Conservation (phyloP, 345 rosid genomes). For the Acer campestre region DNA sequence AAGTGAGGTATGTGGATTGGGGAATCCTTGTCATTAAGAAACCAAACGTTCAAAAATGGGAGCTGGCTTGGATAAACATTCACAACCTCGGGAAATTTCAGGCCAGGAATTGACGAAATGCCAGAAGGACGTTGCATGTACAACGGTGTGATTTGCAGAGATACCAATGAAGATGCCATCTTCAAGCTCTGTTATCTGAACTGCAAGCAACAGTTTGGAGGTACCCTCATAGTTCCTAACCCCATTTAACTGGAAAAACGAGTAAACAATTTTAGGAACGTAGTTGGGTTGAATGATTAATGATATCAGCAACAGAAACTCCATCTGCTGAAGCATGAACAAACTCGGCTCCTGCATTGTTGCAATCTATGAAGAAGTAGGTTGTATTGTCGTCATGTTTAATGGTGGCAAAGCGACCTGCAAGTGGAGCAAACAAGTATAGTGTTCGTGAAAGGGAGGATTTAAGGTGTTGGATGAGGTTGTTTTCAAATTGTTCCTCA, state of each 20-base stretch:
- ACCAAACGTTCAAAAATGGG: conserved; percentile 37
- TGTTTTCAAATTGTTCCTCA: conserved; percentile 8
- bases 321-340: conserved; percentile 37
- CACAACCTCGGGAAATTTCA: conserved; percentile 27
- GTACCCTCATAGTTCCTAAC: conserved; percentile 21
- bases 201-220: conserved; percentile 29
- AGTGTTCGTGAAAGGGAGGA: conserved; percentile 29
- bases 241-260: conserved; percentile 32
- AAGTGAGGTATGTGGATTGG: conserved; percentile 38
- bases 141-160: conserved; percentile 30
- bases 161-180: conserved; percentile 37
- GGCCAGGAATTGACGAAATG: conserved; percentile 45
- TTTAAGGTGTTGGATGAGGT: conserved; percentile 11
- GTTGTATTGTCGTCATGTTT: not conserved
- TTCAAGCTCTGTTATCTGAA: conserved; percentile 34
- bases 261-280: conserved; percentile 24
- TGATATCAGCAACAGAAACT: conserved; percentile 31
- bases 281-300: conserved; percentile 19
- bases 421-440: conserved; percentile 31
- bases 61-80: not conserved
- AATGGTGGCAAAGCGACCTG: conserved; percentile 19
- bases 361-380: conserved; percentile 41
- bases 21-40: conserved; percentile 19
- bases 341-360: conserved; percentile 44
- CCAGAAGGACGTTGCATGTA: conserved; percentile 41